Conservation (phyloP, 176 grass and related monocot species). For the Tillandsia fasciculata region DNA sequence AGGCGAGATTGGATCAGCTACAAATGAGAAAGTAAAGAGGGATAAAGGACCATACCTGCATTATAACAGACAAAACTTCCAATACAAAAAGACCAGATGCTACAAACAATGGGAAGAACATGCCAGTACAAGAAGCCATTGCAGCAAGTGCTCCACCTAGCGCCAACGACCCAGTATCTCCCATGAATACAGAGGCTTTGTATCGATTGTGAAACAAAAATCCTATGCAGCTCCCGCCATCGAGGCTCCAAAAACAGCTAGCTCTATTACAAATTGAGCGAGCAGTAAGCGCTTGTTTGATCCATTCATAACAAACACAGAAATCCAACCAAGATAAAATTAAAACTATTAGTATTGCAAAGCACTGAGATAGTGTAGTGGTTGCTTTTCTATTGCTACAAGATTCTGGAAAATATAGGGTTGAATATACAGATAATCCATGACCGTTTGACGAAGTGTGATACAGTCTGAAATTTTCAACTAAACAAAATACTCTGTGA, state of each 20-base stretch:
- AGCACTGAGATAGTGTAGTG: not conserved
- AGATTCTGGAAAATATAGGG: not conserved
- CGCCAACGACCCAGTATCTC: conserved; percentile 63
- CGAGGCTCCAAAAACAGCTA: conserved; percentile 84
- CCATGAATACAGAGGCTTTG: conserved; percentile 76
- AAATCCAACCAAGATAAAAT: not conserved
- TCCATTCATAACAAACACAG: conserved; percentile 3
- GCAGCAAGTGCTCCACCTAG: conserved; percentile 71
- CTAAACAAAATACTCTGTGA: not conserved
- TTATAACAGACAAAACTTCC: conserved; percentile 48
- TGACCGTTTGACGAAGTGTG: too few relatives aligned
- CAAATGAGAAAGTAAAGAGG: not conserved
- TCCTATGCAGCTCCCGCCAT: conserved; percentile 82
- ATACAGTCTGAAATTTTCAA: too few relatives aligned
- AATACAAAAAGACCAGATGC: conserved; percentile 49
- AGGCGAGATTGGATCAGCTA: not conserved
- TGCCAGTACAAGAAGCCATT: conserved; percentile 79
- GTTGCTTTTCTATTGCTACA: not conserved
- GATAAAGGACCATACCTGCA: conserved; percentile 50
- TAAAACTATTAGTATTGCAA: not conserved
- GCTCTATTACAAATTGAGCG: conserved; percentile 33
- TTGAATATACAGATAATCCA: too few relatives aligned
- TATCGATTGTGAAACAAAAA: conserved; percentile 93
- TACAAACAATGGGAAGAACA: conserved; percentile 82
- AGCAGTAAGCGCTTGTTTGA: conserved; percentile 8